A percentile compares a stretch with the other conserved stretches of the same genome.
Evolutionary conservation across 2,329 filamentous ascomycete genomes (phyloP).

Genomic region (Fusarium cyanostomum): DNA sequence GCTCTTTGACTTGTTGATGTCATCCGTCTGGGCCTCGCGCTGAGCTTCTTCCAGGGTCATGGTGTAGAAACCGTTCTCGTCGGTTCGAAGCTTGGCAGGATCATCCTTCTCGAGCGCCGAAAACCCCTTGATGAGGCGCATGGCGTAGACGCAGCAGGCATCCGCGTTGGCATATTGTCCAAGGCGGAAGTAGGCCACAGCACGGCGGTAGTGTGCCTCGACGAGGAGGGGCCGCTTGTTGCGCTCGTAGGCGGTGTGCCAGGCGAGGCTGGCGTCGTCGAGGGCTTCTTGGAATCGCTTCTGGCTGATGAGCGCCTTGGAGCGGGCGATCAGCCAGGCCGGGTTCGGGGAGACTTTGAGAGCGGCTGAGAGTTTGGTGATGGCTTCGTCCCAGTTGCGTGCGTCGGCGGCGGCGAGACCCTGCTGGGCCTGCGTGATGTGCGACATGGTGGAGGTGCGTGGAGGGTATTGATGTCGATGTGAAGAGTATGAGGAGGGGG

Average conservation of each 20-base stretch:
- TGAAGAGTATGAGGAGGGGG: too few species aligned
- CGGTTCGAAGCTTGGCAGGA: constrained; percentile 45
- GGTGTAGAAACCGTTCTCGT: constrained; percentile 59
- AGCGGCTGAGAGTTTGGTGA: constrained; percentile 73
- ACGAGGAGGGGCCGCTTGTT: constrained; percentile 79
- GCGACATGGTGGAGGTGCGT: constrained; percentile 56
- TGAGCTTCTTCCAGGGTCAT: constrained; percentile 48
- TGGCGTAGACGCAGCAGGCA: constrained; percentile 71
- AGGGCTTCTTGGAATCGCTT: constrained; percentile 71
- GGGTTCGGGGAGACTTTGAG: constrained; percentile 74
- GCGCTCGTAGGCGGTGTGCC: constrained; percentile 70
- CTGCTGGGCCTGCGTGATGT: constrained; percentile 59
- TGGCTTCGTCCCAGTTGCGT: constrained; percentile 72
- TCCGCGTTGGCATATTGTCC: constrained; percentile 79
- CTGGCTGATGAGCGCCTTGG: constrained; percentile 77
- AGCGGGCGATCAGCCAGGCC: constrained; percentile 82
- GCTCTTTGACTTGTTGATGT: constrained; percentile 39
- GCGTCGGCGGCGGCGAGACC: constrained; percentile 73
- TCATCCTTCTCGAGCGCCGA: constrained; percentile 47
- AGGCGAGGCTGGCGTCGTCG: constrained; percentile 73
- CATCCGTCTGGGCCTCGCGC: constrained; percentile 45
- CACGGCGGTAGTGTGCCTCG: constrained; percentile 83
- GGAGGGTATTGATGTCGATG: background rate
- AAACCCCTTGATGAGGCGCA: constrained; percentile 50
- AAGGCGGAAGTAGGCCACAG: constrained; percentile 75